Percentiles rank a stretch among this genome's conserved stretches.
These are phyloP conservation scores for Russula compacta DNA, from an alignment of 768 basidiomycete species.

Conservation along the genomic window DNA sequence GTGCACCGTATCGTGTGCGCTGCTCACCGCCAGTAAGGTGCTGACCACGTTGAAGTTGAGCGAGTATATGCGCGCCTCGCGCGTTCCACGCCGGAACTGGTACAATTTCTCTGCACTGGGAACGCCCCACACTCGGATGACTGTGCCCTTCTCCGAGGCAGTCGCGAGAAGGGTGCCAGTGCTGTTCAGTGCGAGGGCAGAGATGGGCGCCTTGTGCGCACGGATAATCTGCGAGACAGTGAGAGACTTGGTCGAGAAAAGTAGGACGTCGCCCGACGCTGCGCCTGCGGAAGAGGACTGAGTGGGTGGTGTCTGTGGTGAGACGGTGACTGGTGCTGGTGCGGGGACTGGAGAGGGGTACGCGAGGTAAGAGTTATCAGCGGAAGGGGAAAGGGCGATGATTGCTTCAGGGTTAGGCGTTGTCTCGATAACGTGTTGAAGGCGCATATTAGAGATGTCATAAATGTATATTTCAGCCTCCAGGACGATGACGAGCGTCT, in stretches of 20 bases:
- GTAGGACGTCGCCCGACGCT: conserved; percentile 78
- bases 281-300: conserved; percentile 24
- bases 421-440: conserved; percentile 96
- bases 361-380: conserved; percentile 88
- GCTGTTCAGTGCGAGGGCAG: conserved; percentile 76
- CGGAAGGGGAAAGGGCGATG: conserved; percentile 88
- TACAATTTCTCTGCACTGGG: conserved; percentile 90
- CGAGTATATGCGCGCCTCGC: conserved; percentile 78
- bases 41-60: conserved; percentile 79
- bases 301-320: conserved; percentile 33
- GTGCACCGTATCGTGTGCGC: conserved; percentile 92
- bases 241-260: conserved; percentile 89
- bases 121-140: conserved; percentile 89
- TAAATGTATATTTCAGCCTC: conserved; percentile 99
- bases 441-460: conserved; percentile 97
- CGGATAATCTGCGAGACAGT: conserved; percentile 93
- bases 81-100: conserved; percentile 88
- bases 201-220: conserved; percentile 92
- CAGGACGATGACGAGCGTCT: conserved; percentile 90
- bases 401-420: conserved; percentile 93
- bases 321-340: conserved; percentile 43
- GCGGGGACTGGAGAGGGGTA: conserved; percentile 94
- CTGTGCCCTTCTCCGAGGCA: conserved; percentile 90
- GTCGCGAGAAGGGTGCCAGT: conserved; percentile 88
- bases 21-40: conserved; percentile 81